A percentile compares a stretch with the other conserved stretches of the same genome.
phyloP scores from a whole-genome alignment of 176 grass and related monocot species.

The Oryza glaberrima region DNA sequence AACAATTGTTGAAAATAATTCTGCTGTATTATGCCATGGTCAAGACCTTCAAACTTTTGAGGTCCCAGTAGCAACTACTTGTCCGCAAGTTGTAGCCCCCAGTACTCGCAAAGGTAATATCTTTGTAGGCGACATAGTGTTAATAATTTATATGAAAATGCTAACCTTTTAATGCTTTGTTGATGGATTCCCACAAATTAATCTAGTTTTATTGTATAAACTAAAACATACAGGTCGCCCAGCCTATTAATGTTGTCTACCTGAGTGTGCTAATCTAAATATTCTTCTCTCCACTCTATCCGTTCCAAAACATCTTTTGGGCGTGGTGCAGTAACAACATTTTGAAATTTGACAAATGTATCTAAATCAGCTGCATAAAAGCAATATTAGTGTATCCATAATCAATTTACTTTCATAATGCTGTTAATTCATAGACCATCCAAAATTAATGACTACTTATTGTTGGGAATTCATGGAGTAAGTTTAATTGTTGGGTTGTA shows the following conservation, averaged over 20 bases:
- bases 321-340: background rate
- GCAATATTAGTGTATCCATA: background rate
- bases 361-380: background rate
- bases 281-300: background rate
- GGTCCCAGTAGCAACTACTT: constrained; percentile 17
- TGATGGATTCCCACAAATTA: background rate
- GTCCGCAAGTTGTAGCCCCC: constrained; percentile 11
- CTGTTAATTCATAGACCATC: background rate
- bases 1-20: constrained; percentile 20
- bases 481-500: background rate
- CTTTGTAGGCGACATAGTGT: constrained; percentile 1
- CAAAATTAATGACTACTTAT: background rate
- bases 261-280: background rate
- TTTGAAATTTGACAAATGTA: background rate
- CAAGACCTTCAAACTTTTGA: constrained; percentile 18
- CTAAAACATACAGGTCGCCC: background rate
- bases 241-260: background rate
- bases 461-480: background rate
- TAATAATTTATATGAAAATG: background rate
- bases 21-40: background rate
- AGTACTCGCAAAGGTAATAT: constrained; percentile 36
- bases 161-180: background rate
- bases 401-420: constrained; percentile 6
- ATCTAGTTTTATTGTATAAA: constrained; percentile 12
- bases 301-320: background rate